phyloP scores from a whole-genome alignment of 371 early-diverging fungal species.

The Syncephalastrum monosporum region DNA sequence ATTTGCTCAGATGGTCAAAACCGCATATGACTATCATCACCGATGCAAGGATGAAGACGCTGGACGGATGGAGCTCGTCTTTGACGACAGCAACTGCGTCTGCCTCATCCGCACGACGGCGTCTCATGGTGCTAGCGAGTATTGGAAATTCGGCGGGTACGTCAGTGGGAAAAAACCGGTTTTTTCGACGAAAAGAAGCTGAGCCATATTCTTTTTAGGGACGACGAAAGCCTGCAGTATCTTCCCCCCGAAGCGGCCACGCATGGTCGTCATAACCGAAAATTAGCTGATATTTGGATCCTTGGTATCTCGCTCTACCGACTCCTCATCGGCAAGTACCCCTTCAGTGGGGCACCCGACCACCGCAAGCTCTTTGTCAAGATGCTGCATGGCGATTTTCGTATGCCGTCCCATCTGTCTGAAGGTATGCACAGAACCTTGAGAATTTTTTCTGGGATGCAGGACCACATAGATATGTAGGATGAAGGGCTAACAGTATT shows the following conservation, averaged over 20 bases:
- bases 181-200: no score
- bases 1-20: constrained; percentile 38
- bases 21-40: constrained; percentile 24
- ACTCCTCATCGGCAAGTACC: constrained; percentile 38
- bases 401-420: constrained; percentile 35
- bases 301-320: constrained; percentile 40
- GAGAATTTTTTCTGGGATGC: constrained; percentile 1
- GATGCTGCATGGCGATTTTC: constrained; percentile 37
- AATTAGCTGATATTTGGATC: constrained; percentile 42
- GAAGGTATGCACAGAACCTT: constrained; percentile 22
- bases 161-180: no score
- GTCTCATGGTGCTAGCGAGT: no score
- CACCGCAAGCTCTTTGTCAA: constrained; percentile 37
- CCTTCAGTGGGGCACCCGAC: constrained; percentile 33
- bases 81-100: constrained; percentile 14
- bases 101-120: no score
- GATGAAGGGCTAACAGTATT: not conserved
- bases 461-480: not conserved
- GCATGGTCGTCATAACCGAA: constrained; percentile 21
- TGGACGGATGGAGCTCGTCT: constrained; percentile 25
- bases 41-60: constrained; percentile 17
- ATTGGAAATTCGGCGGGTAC: no score
- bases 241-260: constrained; percentile 37
- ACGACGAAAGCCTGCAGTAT: constrained; percentile 13
- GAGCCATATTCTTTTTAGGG: no score